Evolutionary conservation across 208 protist species (phyloP).

Genomic region (Herpetomonas samuelpessoai): DNA sequence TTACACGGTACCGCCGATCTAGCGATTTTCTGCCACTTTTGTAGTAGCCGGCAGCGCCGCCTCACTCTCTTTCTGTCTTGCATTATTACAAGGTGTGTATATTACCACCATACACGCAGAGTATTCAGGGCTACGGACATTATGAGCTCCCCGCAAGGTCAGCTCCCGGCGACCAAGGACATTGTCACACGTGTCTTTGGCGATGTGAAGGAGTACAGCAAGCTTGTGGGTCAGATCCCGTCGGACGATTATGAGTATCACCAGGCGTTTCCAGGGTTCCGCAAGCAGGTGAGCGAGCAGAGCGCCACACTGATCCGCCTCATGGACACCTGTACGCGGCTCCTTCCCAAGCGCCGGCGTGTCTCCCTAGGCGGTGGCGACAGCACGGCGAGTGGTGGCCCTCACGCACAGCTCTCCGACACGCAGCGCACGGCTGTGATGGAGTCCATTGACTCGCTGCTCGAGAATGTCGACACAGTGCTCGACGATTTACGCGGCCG

Average conservation of each 20-base stretch:
- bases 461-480: slow-evolving; percentile 81
- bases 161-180: slow-evolving; percentile 47
- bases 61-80: no score
- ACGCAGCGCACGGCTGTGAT: slow-evolving; percentile 63
- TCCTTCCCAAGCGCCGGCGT: slow-evolving; percentile 70
- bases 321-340: slow-evolving; percentile 65
- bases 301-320: slow-evolving; percentile 48
- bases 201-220: slow-evolving; percentile 70
- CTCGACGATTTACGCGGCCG: slow-evolving; percentile 75
- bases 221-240: slow-evolving; percentile 47
- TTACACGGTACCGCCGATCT: no score
- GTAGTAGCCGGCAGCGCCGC: no score
- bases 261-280: slow-evolving; percentile 77
- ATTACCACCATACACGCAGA: no score
- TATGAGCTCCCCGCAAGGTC: neutral
- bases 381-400: slow-evolving; percentile 9
- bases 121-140: no score
- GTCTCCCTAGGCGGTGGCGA: slow-evolving; percentile 18
- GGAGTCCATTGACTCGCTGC: slow-evolving; percentile 81
- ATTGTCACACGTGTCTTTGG: slow-evolving; percentile 62
- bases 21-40: slow-evolving; percentile 11
- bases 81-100: no score
- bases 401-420: slow-evolving; percentile 27
- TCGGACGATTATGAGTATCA: slow-evolving; percentile 83
- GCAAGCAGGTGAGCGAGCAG: slow-evolving; percentile 49